Base-by-base conservation (phyloP, 2,329 filamentous ascomycete species). In the Fusarium zealandicum region DNA sequence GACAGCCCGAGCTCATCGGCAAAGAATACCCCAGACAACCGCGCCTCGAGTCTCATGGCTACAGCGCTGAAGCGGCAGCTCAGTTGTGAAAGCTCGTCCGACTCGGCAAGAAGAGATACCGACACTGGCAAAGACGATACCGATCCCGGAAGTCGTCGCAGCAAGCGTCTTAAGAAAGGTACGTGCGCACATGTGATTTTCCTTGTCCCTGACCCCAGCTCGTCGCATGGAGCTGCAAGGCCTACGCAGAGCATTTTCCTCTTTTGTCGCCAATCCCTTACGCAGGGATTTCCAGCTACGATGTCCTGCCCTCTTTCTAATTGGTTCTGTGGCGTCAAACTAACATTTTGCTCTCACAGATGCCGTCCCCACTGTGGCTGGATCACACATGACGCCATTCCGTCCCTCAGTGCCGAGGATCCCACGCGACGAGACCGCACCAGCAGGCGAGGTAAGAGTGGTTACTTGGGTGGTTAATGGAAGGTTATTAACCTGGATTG, bases 341-440 rank as follows among this genome's bases (percentile, higher is more conserved):
- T 68, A 61, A 68, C 58, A 65, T 55, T 54, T 53, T 50, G 30
- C 18, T 48, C 38, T 52, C 56, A 40, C 59, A 70, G 83, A 86
- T 74, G 78, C 80, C 36, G 83, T 88, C 30, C 92, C 93, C 36
- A 96, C 91, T 28, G 92, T 99, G 64, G 92, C 92, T 61, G 95
- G 95, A 48, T 98, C 93, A 45, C 92, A 98, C 76, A 98, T 98
- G 92, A 95, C 91, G 57, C 85, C 93, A 68, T 92, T 96, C 70
- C 90, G 93, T 46, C 91, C 93, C 51, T 88, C 90, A 20, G 87
- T 88, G 13, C 90, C 88, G 14, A 83, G 85, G 59, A 80, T 87
- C 54, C 80, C 82, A 16, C 79, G 83, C 48, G 84, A 85, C 51
- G 82, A 86, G 51, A 60, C 72, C 18, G 65, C 71, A 9, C 64